These are phyloP conservation scores for Selenicereus undatus DNA, from an alignment of 148 eudicot species.

Conservation along the genomic window DNA sequence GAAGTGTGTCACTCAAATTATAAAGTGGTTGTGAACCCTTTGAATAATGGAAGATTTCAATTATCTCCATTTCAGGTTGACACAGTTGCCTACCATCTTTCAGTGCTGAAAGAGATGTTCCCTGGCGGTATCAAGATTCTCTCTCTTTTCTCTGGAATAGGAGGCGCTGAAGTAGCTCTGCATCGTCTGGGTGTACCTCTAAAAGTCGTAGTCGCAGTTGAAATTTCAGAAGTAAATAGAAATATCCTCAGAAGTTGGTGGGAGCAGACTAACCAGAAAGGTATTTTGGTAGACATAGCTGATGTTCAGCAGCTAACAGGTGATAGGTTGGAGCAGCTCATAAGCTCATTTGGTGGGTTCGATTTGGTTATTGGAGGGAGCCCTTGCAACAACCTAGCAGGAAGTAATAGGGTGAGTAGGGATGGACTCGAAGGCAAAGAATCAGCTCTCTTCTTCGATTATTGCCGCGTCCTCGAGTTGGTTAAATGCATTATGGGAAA, in stretches of 20 bases:
- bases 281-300: constrained; percentile 46
- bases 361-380: constrained; percentile 85
- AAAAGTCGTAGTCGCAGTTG: constrained; percentile 71
- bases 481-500: constrained; percentile 50
- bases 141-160: constrained; percentile 87
- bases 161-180: constrained; percentile 96
- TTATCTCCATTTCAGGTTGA: constrained; percentile 55
- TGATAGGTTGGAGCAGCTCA: constrained; percentile 41
- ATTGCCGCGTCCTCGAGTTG: constrained; percentile 54
- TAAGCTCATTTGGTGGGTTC: constrained; percentile 51
- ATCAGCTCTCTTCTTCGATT: constrained; percentile 72
- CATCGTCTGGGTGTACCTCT: constrained; percentile 64
- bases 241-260: constrained; percentile 73
- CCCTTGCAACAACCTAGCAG: constrained; percentile 88
- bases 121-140: constrained; percentile 65
- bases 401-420: constrained; percentile 76
- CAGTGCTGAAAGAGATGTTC: constrained; percentile 59
- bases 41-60: too few species aligned
- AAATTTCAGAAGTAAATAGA: constrained; percentile 75
- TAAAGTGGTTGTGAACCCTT: too few species aligned
- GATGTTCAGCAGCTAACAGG: constrained; percentile 55
- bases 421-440: constrained; percentile 87
- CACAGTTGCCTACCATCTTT: constrained; percentile 89
- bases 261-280: constrained; percentile 89
- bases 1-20: too few species aligned